Evolutionary conservation across 768 basidiomycete species (phyloP).

Genomic region (Chalciporus chontae): DNA sequence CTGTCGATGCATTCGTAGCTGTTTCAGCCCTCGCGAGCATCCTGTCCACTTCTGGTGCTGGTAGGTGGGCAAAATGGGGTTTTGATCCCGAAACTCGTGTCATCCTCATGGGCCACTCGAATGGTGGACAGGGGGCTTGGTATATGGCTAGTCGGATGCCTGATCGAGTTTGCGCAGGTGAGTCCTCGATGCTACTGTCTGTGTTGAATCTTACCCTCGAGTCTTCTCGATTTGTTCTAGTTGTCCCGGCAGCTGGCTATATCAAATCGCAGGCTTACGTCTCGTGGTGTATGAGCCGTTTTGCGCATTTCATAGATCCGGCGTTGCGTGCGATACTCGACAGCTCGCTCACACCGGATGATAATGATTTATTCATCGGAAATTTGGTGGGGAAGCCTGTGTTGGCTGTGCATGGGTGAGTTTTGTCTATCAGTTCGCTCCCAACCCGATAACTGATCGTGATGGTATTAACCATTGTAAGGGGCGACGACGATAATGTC

Average conservation of each 20-base stretch:
- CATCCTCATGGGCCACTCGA: constrained; percentile 86
- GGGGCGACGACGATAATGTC: constrained; percentile 81
- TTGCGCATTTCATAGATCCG: constrained; percentile 78
- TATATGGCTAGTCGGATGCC: constrained; percentile 74
- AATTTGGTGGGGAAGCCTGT: constrained; percentile 71
- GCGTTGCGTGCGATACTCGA: constrained; percentile 67
- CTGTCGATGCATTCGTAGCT: constrained; percentile 62
- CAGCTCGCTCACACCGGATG: constrained; percentile 72
- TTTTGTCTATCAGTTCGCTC: neutral
- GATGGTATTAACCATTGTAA: constrained; percentile 23
- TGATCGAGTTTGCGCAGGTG: constrained; percentile 66
- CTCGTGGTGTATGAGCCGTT: constrained; percentile 66
- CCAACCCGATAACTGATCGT: neutral
- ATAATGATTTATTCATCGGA: constrained; percentile 82
- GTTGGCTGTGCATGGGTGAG: constrained; percentile 77
- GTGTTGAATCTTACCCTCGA: neutral
- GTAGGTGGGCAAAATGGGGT: constrained; percentile 40
- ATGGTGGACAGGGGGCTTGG: constrained; percentile 91
- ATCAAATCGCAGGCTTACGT: constrained; percentile 88
- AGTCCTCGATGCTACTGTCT: constrained; percentile 11
- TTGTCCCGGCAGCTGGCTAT: constrained; percentile 77
- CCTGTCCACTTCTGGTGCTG: constrained; percentile 29
- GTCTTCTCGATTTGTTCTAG: constrained; percentile 30
- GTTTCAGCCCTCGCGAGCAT: constrained; percentile 55
- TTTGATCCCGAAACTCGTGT: constrained; percentile 41